phyloP scores from a whole-genome alignment of 169 alveolate genomes.

The Cryptosporidium ubiquitum region DNA sequence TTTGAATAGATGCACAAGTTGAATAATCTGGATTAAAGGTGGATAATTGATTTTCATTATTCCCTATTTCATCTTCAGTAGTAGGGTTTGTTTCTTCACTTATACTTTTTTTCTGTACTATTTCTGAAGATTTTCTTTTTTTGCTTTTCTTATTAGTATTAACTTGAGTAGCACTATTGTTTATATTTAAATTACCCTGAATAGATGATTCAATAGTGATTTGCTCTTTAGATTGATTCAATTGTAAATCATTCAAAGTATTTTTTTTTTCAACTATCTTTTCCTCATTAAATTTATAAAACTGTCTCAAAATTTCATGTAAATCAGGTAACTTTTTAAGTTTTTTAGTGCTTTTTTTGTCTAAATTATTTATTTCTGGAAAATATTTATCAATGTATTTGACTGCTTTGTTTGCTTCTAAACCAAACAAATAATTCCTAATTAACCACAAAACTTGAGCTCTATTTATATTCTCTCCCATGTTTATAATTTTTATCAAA shows the following conservation, averaged over 20 bases:
- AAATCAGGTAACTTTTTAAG: slow-evolving; percentile 30
- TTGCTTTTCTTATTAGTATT: background rate
- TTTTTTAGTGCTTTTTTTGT: background rate
- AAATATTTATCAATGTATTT: slow-evolving; percentile 32
- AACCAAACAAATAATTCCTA: slow-evolving; percentile 1
- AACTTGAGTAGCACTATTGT: background rate
- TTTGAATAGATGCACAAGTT: background rate
- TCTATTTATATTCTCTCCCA: background rate
- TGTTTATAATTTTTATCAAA: background rate
- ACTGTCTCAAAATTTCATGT: background rate
- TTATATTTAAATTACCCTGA: background rate
- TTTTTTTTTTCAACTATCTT: background rate
- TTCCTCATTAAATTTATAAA: background rate
- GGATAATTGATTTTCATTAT: background rate
- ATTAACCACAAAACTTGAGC: slow-evolving; percentile 2
- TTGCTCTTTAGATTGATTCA: background rate
- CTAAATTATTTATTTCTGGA: slow-evolving; percentile 21
- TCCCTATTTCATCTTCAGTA: background rate
- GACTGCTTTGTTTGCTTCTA: slow-evolving; percentile 29
- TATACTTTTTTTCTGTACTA: background rate
- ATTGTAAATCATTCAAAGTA: background rate
- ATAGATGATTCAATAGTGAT: background rate
- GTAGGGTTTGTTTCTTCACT: background rate
- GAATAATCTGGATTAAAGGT: background rate
- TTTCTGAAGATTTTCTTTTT: background rate